Conservation (phyloP, 2,329 filamentous ascomycete genomes). For the Aspergillus niger region DNA sequence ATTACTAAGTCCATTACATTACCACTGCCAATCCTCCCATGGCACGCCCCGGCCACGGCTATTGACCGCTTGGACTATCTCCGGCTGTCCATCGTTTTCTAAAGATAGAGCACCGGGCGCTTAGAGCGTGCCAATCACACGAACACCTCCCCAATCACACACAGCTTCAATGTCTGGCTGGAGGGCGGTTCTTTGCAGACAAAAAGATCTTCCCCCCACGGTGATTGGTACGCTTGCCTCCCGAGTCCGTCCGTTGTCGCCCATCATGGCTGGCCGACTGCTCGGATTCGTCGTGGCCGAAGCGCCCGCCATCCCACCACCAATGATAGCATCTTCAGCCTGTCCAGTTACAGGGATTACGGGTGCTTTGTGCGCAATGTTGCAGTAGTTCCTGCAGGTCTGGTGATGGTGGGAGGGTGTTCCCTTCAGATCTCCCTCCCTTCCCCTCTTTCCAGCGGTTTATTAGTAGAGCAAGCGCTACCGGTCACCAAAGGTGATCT, state of each 20-base stretch:
- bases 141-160: conserved; percentile 16
- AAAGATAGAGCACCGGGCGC: conserved; percentile 36
- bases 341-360: conserved; percentile 15
- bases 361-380: conserved; percentile 28
- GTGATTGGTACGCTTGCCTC: conserved; percentile 19
- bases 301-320: conserved; percentile 20
- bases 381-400: conserved; percentile 38
- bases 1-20: not conserved
- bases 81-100: conserved; percentile 18
- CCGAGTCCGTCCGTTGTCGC: conserved; percentile 15
- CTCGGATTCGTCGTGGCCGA: conserved; percentile 17
- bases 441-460: conserved; percentile 10
- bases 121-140: conserved; percentile 28
- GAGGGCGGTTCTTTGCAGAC: conserved; percentile 27
- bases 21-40: not conserved
- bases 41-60: not conserved
- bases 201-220: not conserved
- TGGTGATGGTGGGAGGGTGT: conserved; percentile 16
- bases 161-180: conserved; percentile 8
- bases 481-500: conserved; percentile 23
- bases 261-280: not conserved
- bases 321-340: conserved; percentile 21
- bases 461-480: conserved; percentile 35
- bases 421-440: conserved; percentile 22
- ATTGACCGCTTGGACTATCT: conserved; percentile 5